phyloP scores from a whole-genome alignment of 768 basidiomycete genomes.

The Phlebiopsis flavidoalba region DNA sequence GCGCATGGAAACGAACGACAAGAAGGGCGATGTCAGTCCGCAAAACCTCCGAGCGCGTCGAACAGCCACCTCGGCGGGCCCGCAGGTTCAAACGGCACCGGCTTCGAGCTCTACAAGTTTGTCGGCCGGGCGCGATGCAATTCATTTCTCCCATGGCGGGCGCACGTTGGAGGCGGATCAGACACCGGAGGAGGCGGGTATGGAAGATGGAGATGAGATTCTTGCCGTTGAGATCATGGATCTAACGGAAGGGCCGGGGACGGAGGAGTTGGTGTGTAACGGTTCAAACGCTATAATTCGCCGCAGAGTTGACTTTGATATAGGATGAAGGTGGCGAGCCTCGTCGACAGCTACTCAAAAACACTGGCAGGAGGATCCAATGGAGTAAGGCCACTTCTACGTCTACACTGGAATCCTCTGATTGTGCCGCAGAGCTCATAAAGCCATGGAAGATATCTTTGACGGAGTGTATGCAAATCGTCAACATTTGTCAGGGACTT shows the following conservation, averaged over 20 bases:
- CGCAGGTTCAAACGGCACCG: conserved; percentile 35
- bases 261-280: conserved; percentile 53
- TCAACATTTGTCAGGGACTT: no score
- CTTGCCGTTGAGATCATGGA: conserved; percentile 90
- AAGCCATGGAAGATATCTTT: conserved; percentile 78
- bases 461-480: conserved; percentile 68
- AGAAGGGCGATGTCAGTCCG: conserved; percentile 37
- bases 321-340: conserved; percentile 66
- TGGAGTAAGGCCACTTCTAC: conserved; percentile 48
- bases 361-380: conserved; percentile 72
- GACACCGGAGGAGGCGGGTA: conserved; percentile 81
- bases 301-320: not conserved
- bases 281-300: conserved; percentile 1
- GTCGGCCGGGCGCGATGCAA: conserved; percentile 47
- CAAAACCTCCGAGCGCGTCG: conserved; percentile 9
- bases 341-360: conserved; percentile 69
- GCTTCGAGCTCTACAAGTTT: conserved; percentile 24
- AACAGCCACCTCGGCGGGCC: conserved; percentile 2
- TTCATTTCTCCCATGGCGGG: conserved; percentile 83
- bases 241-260: conserved; percentile 62
- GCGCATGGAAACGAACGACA: conserved; percentile 62
- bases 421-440: conserved; percentile 48
- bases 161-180: conserved; percentile 74
- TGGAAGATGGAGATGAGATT: conserved; percentile 88
- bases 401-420: not conserved